Evolutionary conservation across 2,329 filamentous ascomycete species (phyloP), one percentile per base, ranked within the genome.

Genomic region (Blastomyces percursus): DNA sequence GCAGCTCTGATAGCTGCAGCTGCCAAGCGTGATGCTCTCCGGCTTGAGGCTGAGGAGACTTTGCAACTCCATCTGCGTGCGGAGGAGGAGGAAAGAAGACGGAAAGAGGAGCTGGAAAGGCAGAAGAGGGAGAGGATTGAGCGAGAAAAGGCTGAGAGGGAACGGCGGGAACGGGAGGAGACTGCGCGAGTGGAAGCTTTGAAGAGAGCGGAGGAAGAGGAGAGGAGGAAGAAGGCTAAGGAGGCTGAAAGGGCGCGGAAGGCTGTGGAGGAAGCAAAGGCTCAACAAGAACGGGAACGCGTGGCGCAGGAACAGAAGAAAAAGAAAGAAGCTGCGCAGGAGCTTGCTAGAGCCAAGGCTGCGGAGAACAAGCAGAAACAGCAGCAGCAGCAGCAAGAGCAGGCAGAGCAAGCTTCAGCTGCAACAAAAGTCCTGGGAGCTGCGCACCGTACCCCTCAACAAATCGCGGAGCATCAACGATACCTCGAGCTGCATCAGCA

Each of bases 1-100:
- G 82, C 85, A 67, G 87, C 87, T 16, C 81, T 93, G 19, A 83
- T 82, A 55, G 82, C 82, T 56, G 87, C 87, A 3, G 84, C 84
- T 58, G 79, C 80, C 16, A 83, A 87, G 69, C 89, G 91, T 71
- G 83, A 88, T 46, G 80, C 83, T 35, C 82, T 93, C 12, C 80
- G 80, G 55, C 75, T 79, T 60, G 78, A 80, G 59, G 84, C 84
- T 3, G 79, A 84, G 68, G 76, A 79, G 24, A 81, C 79, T 7
- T 40, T 61, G 24, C 60, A 56, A 52, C 60, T 40, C 14, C 75
- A 76, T 60, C 70, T 71, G 0, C 69, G 67, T 6, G 68, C 73
- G 46, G 69, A 71, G 63, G 75, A 79, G 64, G 75, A 74, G 57
- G 74, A 72, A 61, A 71, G 70, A 14, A 71, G 71, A n/a, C 70